Evolutionary conservation across 495 filamentous ascomycete genomes (phyloP).

Genomic region (Penicillium canariense): DNA sequence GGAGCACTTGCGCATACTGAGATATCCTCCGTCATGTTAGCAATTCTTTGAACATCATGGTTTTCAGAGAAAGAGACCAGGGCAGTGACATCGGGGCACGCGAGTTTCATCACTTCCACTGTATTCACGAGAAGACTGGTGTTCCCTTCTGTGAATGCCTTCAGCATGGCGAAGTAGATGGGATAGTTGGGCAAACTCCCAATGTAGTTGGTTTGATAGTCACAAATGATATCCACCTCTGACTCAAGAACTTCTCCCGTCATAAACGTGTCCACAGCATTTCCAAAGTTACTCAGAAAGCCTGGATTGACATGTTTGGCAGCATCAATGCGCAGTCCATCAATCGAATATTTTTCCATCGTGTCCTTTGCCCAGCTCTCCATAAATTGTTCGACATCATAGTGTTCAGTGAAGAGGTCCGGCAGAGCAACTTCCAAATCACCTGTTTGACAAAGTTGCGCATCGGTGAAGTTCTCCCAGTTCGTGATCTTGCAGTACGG

Average conservation of each 20-base stretch:
- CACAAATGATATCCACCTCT: slow-evolving; percentile 52
- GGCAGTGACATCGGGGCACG: slow-evolving; percentile 56
- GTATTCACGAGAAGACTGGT: slow-evolving; percentile 51
- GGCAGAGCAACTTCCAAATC: slow-evolving; percentile 59
- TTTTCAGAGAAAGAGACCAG: slow-evolving; percentile 76
- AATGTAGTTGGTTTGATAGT: slow-evolving; percentile 43
- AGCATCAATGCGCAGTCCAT: slow-evolving; percentile 75
- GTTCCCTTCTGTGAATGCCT: slow-evolving; percentile 58
- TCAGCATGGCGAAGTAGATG: slow-evolving; percentile 59
- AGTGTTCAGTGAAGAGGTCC: slow-evolving; percentile 65
- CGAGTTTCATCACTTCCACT: slow-evolving; percentile 47
- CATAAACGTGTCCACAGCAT: slow-evolving; percentile 58
- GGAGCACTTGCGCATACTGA: slow-evolving; percentile 32
- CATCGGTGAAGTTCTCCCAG: slow-evolving; percentile 55
- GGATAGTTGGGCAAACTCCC: slow-evolving; percentile 68
- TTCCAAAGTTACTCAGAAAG: slow-evolving; percentile 60
- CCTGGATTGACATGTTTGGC: slow-evolving; percentile 67
- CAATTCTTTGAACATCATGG: slow-evolving; percentile 67
- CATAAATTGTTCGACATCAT: slow-evolving; percentile 51
- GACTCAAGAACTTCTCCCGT: slow-evolving; percentile 65
- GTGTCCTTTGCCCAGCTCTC: slow-evolving; percentile 62
- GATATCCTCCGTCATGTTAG: slow-evolving; percentile 42
- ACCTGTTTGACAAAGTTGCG: slow-evolving; percentile 59
- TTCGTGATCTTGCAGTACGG: slow-evolving; percentile 60
- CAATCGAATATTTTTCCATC: slow-evolving; percentile 67